Percentiles rank a stretch among this genome's conserved stretches.
Conservation (phyloP, 2,329 filamentous ascomycete species). For the Ilyonectria destructans region DNA sequence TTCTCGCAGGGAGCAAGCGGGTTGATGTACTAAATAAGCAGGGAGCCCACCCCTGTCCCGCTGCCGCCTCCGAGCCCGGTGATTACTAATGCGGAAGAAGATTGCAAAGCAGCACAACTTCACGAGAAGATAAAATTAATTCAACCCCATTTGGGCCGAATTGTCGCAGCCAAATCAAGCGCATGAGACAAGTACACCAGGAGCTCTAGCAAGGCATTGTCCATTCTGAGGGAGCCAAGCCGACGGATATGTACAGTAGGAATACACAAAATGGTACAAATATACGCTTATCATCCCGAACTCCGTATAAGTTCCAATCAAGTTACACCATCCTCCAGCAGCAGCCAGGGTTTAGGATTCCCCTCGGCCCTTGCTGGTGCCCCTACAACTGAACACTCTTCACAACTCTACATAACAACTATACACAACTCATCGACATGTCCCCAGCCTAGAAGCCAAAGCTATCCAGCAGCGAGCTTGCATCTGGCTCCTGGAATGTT, state of each 20-base stretch:
- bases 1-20: slow-evolving; percentile 15
- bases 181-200: neutral
- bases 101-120: neutral
- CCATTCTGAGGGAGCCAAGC: neutral
- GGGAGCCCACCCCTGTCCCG: neutral
- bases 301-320: neutral
- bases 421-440: neutral
- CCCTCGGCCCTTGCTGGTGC: neutral
- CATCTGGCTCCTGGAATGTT: slow-evolving; percentile 93
- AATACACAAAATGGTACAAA: slow-evolving; percentile 23
- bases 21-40: slow-evolving; percentile 1
- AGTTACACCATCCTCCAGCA: neutral
- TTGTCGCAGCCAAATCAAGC: neutral
- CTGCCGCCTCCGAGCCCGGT: neutral
- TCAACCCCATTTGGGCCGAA: neutral
- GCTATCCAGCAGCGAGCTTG: slow-evolving; percentile 88
- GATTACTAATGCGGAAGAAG: neutral
- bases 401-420: neutral
- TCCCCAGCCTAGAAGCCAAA: slow-evolving; percentile 83
- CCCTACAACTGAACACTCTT: neutral
- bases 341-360: neutral
- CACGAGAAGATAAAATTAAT: neutral
- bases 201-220: neutral
- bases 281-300: neutral
- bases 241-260: slow-evolving; percentile 7